Conservation (phyloP, 257 asterid genomes). For the Nicotiana attenuata region DNA sequence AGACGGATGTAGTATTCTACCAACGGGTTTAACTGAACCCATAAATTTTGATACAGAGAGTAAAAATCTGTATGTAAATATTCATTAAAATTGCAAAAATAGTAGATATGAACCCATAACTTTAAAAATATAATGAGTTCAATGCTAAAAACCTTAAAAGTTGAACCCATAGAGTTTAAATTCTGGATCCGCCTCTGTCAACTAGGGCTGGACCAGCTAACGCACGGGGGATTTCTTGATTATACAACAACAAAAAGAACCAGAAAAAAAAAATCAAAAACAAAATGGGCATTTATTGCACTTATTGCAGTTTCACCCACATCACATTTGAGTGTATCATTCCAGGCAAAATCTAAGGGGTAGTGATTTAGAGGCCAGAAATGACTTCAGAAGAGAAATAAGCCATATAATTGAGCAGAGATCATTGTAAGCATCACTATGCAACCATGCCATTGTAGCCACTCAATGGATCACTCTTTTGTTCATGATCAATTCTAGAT, state of each 20-base stretch:
- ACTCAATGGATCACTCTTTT: background rate
- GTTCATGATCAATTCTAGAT: background rate
- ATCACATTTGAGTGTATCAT: background rate
- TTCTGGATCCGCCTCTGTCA: too few species aligned
- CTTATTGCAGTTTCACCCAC: background rate
- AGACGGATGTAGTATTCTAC: too few species aligned
- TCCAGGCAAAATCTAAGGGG: background rate
- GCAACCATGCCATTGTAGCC: background rate
- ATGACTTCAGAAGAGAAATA: background rate
- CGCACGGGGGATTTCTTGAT: background rate
- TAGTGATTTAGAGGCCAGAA: background rate
- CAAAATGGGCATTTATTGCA: background rate
- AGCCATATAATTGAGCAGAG: background rate
- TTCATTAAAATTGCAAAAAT: too few species aligned
- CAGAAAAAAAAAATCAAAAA: background rate
- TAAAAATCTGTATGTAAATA: too few species aligned
- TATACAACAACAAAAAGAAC: background rate
- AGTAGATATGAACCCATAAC: too few species aligned
- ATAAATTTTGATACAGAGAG: too few species aligned
- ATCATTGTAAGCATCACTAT: background rate
- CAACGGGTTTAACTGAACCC: too few species aligned
- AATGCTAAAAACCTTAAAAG: too few species aligned
- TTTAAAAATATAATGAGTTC: too few species aligned
- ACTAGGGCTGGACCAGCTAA: background rate
- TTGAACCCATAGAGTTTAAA: too few species aligned